Evolutionary conservation across 345 rosid genomes (phyloP), one percentile per base, ranked within the genome.

Genomic region (Camelina hispida): DNA sequence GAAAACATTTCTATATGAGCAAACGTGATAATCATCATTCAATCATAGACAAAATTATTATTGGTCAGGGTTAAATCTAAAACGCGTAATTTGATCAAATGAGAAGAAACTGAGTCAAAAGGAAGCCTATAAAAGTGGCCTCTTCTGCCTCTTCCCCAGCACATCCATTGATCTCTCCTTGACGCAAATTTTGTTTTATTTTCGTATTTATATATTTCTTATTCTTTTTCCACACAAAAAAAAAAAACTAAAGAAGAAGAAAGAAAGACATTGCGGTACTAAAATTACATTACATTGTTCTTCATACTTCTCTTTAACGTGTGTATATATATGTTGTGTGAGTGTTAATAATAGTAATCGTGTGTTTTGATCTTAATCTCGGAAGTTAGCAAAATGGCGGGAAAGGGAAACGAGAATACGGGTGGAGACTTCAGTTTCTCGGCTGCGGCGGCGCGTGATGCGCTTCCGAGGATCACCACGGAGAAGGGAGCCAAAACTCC

Each of bases 401-500:
- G 69, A 28, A 77, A 77, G 3, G 77, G 77, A 20, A 50, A 40
- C 17, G 57, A 17, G 56, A 70, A 57, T 13, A 18, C 5, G 1
- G 34, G 2, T 47, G 75, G 78, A 73, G 81, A 79, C n/a, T 79
- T 79, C 55, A 79, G 81, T 61, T 79, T 79, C 66, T 73, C 75
- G 34, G 78, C 78, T 43, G 69, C 78, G 22, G 78, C 73, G 23
- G 81, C 73, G 11, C 81, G 81, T 66, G 81, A 79, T 54, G 81
- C 78, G 6, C 78, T 79, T 69, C 81, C 81, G 14, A 79, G 68
- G 48, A 79, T 79, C 47, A 79, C 81, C 50, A 79, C 81, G 14
- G 75, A 77, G 70, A 76, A 75, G 22, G 68, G 73, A 1, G 75
- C 17, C 0, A 78, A 78, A 53, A 37, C 72, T 38, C 32, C 75